A percentile compares a stretch with the other conserved stretches of the same genome.
Conservation (phyloP, 202 grass and related monocot genomes). For the Digitaria exilis region DNA sequence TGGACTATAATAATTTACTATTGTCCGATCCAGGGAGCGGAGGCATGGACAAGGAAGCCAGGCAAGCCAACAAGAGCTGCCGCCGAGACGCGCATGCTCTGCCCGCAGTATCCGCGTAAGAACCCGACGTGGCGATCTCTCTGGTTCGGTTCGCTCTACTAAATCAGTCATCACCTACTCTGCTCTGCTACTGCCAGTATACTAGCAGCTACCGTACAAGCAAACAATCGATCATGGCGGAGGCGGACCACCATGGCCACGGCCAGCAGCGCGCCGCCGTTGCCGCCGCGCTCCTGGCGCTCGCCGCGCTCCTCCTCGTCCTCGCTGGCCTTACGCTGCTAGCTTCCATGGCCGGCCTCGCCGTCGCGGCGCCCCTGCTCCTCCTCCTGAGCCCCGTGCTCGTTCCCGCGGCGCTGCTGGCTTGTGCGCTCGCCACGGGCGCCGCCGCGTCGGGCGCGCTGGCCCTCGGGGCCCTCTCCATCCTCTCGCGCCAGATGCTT, state of each 20-base stretch:
- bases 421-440: slow-evolving; percentile 41
- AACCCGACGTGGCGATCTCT: too few relatives aligned
- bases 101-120: not conserved
- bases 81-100: not conserved
- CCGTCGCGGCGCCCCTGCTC: slow-evolving; percentile 41
- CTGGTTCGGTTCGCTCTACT: too few relatives aligned
- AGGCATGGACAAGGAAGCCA: too few relatives aligned
- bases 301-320: slow-evolving; percentile 23
- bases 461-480: not conserved
- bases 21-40: too few relatives aligned
- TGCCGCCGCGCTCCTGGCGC: not conserved
- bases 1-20: too few relatives aligned
- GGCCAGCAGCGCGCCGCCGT: not conserved
- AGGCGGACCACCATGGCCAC: not conserved
- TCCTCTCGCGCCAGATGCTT: not conserved
- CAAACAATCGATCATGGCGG: not conserved
- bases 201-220: too few relatives aligned
- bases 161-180: too few relatives aligned
- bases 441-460: slow-evolving; percentile 43
- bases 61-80: too few relatives aligned
- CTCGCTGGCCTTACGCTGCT: slow-evolving; percentile 30
- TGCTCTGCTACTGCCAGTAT: too few relatives aligned
- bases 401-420: slow-evolving; percentile 47
- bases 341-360: slow-evolving; percentile 43
- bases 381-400: slow-evolving; percentile 62